Evolutionary conservation across 139 green algal genomes (phyloP).

Genomic region (Haematococcus sp.): DNA sequence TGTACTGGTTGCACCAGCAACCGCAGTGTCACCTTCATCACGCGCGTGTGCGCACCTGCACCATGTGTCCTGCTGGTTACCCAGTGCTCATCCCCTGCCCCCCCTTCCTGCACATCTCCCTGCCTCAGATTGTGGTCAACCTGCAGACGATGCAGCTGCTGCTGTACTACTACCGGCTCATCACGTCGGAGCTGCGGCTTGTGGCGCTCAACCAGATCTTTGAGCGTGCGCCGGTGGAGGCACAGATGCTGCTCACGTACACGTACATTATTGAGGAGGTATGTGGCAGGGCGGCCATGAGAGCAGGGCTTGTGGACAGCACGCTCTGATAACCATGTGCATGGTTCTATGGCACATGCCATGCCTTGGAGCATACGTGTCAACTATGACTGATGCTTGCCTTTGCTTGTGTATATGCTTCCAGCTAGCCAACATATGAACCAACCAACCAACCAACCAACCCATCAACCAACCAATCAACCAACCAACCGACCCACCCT

Average conservation of each 20-base stretch:
- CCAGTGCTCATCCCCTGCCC: neutral
- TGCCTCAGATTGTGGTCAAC: neutral
- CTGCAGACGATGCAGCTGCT: slow-evolving; percentile 30
- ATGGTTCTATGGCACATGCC: neutral
- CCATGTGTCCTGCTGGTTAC: too few relatives aligned
- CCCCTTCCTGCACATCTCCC: neutral
- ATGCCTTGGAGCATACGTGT: neutral
- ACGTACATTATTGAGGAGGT: too few relatives aligned
- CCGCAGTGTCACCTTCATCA: too few relatives aligned
- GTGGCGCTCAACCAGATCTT: slow-evolving; percentile 31
- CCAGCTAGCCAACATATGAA: too few relatives aligned
- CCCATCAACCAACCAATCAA: too few relatives aligned
- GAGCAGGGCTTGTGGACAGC: neutral
- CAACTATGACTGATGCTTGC: neutral
- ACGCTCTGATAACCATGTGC: neutral
- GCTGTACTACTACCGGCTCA: slow-evolving; percentile 20
- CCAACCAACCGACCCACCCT: too few relatives aligned
- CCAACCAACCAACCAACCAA: too few relatives aligned
- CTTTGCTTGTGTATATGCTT: too few relatives aligned
- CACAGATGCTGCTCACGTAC: slow-evolving; percentile 20
- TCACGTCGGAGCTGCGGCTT: slow-evolving; percentile 18
- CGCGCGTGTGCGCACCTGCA: too few relatives aligned
- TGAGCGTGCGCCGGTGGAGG: slow-evolving; percentile 26
- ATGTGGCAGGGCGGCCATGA: too few relatives aligned
- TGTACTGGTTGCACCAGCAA: too few relatives aligned